Base-by-base conservation (phyloP, 2,329 filamentous ascomycete genomes). In the Hypoxylon rubiginosum region DNA sequence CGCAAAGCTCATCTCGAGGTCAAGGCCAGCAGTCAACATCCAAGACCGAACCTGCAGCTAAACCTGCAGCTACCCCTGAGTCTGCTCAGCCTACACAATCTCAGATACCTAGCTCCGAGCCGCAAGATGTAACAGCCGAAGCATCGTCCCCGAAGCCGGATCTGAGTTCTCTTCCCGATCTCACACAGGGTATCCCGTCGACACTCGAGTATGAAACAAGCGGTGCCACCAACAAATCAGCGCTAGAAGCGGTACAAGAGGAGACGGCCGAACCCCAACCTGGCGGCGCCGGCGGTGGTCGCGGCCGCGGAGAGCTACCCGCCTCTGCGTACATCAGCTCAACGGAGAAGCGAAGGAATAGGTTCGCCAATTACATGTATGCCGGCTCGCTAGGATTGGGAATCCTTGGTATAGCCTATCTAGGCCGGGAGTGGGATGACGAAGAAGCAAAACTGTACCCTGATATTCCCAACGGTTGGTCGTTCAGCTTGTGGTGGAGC, bases 101-200 rank as follows among this genome's bases (percentile, higher is more conserved):
- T 11, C 57, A 56, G 26, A 48, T n/a, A 10, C 36, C 36, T 8
- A 57, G 8, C 21, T 36, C 66, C 52, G 60, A 62, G 45, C 58
- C 61, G 5, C 49, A 61, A 39, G 34, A 60, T 52, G 10, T 46
- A 4, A 41, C 66, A 32, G 10, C 66, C 59, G 59, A 60, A 11
- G 41, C 65, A 13, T 49, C 61, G 55, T 72, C 36, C 19, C 53
- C 81, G 63, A 82, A 85, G 71, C 83, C 88, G 56, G 86, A 90
- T 74, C 69, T 77, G 9, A 68, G 62, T 52, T 90, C 92, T 57
- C 87, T 97, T 11, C 95, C 95, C 57, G 94, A 98, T 77, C 85
- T 98, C 48, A 96, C 93, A n/a, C 91, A 95, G 75, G 95, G 95
- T 69, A 97, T 98, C 68, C 95, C 95, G 0, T 97, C 94, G 1